Base-by-base conservation (phyloP, 306 rosid genomes). In the Cicer judaicum region DNA sequence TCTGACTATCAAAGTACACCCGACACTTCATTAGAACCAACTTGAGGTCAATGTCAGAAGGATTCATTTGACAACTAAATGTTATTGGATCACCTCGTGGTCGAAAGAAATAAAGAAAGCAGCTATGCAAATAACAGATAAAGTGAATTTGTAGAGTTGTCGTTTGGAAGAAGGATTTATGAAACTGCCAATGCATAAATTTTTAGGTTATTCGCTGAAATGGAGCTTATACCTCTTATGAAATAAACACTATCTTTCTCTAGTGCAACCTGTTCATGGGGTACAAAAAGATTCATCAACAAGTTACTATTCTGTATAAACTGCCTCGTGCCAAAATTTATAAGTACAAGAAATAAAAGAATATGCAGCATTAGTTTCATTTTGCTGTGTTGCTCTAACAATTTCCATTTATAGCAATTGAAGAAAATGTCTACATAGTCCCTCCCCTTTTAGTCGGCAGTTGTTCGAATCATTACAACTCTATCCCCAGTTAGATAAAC, bases 281-380 rank as follows among this genome's bases (percentile, higher is more conserved):
- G 74, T 62, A 64, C 72, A 72, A 65, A 49, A 49, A 16, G 34
- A 63, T 74, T 78, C 79, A 9, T 42, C 44, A 78, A 63, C 61
- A 39, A 16, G 68, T 67, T 60, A 29, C 36, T 29, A 60, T 61
- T 74, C 71, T 44, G 86, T 62, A 64, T 56, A 34, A 50, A 49
- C 75, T 50, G 47, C 50, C 56, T 50, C 13, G 49, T 70, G 70
- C 75, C 76, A 82, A 84, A 85, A 78, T 76, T 82, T 84, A 79
- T 89, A 79, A 75, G 75, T 72, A n/a, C 72, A 83, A 76, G 50
- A 75, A 84, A 87, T 81, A 16, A 89, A 85, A 79, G 84, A 89
- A 91, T 84, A 64, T 72, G 84, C 78, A 81, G 59, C 53, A 53
- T 66, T 74, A 75, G 68, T 64, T 79, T 71, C 72, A 78, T 64